A percentile compares a stretch with the other conserved stretches of the same genome.
Conservation (phyloP, 2,329 filamentous ascomycete genomes). For the Didymella pinodella region DNA sequence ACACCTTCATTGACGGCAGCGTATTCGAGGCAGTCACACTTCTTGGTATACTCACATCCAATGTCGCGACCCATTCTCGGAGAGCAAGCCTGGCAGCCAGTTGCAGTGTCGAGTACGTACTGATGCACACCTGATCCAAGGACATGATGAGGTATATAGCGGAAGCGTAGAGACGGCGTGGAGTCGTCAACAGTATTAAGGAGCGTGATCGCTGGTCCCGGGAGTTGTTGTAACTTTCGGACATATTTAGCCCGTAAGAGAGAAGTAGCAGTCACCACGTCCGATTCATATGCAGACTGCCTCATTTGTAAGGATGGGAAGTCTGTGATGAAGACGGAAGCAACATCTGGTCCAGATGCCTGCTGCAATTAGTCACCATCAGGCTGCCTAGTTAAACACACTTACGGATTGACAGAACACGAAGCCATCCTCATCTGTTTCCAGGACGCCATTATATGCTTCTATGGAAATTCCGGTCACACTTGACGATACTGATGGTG, state of each 20-base stretch:
- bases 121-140: conserved; percentile 65
- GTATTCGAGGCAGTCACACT: conserved; percentile 74
- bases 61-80: conserved; percentile 60
- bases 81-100: conserved; percentile 71
- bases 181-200: conserved; percentile 68
- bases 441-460: conserved; percentile 54
- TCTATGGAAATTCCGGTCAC: conserved; percentile 23
- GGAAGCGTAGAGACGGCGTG: conserved; percentile 68
- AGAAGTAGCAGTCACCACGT: conserved; percentile 42
- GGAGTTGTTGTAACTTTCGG: conserved; percentile 36
- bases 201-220: conserved; percentile 61
- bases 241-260: conserved; percentile 53
- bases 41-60: conserved; percentile 68
- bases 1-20: conserved; percentile 59
- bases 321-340: conserved; percentile 29
- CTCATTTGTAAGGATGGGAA: conserved; percentile 52
- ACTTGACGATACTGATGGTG: conserved; percentile 33
- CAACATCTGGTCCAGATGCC: conserved; percentile 4
- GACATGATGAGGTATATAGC: conserved; percentile 71
- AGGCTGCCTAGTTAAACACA: not conserved
- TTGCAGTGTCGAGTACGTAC: conserved; percentile 68
- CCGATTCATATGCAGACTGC: conserved; percentile 34
- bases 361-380: not conserved
- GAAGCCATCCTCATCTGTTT: conserved; percentile 48
- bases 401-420: conserved; percentile 48